A percentile compares a stretch with the other conserved stretches of the same genome.
phyloP scores from a whole-genome alignment of 108 stramenopile species.

The Phaeodactylum tricornutum region DNA sequence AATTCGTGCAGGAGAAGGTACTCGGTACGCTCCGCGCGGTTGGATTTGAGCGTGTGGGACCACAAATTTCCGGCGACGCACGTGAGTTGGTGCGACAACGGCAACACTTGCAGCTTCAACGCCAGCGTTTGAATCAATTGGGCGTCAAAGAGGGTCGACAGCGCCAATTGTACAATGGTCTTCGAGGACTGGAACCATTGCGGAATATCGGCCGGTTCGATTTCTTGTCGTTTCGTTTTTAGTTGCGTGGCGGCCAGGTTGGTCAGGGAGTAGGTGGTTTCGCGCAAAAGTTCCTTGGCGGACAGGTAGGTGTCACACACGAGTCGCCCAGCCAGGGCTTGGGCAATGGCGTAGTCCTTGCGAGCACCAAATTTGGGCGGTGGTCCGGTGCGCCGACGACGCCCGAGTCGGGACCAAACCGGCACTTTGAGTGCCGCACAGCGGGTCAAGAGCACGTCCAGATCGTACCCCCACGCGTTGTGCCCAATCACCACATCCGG shows the following conservation, averaged over 20 bases:
- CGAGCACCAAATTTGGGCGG: slow-evolving; percentile 44
- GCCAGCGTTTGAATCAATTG: slow-evolving; percentile 88
- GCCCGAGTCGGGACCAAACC: slow-evolving; percentile 93
- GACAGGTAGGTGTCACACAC: slow-evolving; percentile 93
- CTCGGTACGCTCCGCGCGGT: slow-evolving; percentile 98
- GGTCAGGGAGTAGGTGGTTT: slow-evolving; percentile 92
- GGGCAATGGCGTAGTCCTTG: slow-evolving; percentile 71
- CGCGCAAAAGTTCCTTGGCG: slow-evolving; percentile 89
- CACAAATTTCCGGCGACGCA: slow-evolving; percentile 95
- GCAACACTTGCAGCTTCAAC: slow-evolving; percentile 93
- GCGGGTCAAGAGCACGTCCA: slow-evolving; percentile 90
- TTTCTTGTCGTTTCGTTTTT: slow-evolving; percentile 60
- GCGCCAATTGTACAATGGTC: slow-evolving; percentile 75
- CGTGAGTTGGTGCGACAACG: slow-evolving; percentile 95
- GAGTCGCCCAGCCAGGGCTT: slow-evolving; percentile 83
- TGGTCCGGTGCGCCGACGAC: slow-evolving; percentile 46
- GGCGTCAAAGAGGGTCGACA: slow-evolving; percentile 85
- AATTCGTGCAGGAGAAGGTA: slow-evolving; percentile 98
- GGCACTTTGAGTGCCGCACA: slow-evolving; percentile 79
- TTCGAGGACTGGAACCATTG: slow-evolving; percentile 58
- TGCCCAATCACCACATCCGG: slow-evolving; percentile 96
- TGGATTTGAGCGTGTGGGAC: slow-evolving; percentile 90
- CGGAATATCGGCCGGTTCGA: slow-evolving; percentile 92
- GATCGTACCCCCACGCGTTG: slow-evolving; percentile 91
- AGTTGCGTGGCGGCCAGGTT: slow-evolving; percentile 77